Percentiles rank a stretch among this genome's conserved stretches.
Conservation (phyloP, 108 stramenopile genomes). For the Nitzschia sp. region DNA sequence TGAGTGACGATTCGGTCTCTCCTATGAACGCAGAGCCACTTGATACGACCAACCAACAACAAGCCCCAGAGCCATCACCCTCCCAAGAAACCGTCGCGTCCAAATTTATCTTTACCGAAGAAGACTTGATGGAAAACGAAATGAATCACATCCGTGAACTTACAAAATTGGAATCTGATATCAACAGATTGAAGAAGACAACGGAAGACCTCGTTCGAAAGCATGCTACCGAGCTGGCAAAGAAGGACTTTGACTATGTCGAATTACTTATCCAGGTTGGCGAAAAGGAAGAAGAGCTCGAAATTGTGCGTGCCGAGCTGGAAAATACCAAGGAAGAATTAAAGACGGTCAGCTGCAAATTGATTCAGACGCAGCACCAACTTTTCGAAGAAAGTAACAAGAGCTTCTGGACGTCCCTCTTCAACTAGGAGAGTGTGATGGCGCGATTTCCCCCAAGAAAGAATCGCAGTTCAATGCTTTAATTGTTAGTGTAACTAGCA, state of each 20-base stretch:
- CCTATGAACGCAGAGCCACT: neutral
- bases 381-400: constrained; percentile 16
- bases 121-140: constrained; percentile 21
- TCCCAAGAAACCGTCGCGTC: neutral
- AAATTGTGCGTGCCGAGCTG: neutral
- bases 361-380: constrained; percentile 18
- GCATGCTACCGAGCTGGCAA: constrained; percentile 2
- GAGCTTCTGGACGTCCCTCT: neutral
- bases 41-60: neutral
- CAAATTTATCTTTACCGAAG: constrained; percentile 25
- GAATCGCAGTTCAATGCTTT: no score
- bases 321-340: constrained; percentile 20
- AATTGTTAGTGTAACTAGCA: no score
- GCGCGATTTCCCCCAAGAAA: no score
- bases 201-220: neutral
- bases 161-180: neutral
- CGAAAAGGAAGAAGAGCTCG: constrained; percentile 18
- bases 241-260: constrained; percentile 16
- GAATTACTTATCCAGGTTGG: neutral
- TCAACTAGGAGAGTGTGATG: no score
- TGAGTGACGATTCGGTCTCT: neutral
- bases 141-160: constrained; percentile 24
- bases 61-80: neutral
- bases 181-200: neutral
- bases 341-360: neutral